Percentiles rank a stretch among this genome's conserved stretches.
Evolutionary conservation across 768 basidiomycete species (phyloP).

Genomic region (Aureoboletus auriporus): DNA sequence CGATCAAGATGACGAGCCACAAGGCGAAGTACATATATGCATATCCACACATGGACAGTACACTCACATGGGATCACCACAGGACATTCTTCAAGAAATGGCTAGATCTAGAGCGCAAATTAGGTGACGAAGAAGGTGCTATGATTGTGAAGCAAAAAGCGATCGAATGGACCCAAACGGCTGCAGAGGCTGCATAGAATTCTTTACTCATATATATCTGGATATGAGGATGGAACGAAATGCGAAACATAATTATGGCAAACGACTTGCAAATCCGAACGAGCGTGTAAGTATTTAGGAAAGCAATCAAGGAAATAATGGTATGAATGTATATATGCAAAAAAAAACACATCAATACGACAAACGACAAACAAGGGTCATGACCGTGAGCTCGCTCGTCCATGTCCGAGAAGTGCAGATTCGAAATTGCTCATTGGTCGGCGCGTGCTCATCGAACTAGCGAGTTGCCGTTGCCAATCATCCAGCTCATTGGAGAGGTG

Average conservation of each 20-base stretch:
- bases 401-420: constrained; percentile 46
- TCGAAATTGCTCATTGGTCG: constrained; percentile 73
- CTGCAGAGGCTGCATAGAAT: constrained; percentile 27
- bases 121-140: constrained; percentile 86
- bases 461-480: constrained; percentile 82
- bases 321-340: constrained; percentile 36
- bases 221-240: constrained; percentile 27
- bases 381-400: constrained; percentile 58
- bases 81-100: constrained; percentile 98
- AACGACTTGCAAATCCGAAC: constrained; percentile 49
- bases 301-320: constrained; percentile 36
- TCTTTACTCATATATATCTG: constrained; percentile 33
- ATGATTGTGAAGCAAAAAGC: constrained; percentile 83
- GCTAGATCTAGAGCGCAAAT: constrained; percentile 79
- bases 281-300: constrained; percentile 41
- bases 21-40: constrained; percentile 81
- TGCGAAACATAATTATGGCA: constrained; percentile 33
- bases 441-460: constrained; percentile 72
- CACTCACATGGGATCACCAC: constrained; percentile 12
- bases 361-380: constrained; percentile 23
- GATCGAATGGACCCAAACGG: constrained; percentile 82
- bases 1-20: constrained; percentile 86
- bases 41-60: background rate
- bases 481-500: constrained; percentile 78
- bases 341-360: constrained; percentile 13